Evolutionary conservation across 2,329 filamentous ascomycete genomes (phyloP).

Genomic region (Rutstroemia sp.): DNA sequence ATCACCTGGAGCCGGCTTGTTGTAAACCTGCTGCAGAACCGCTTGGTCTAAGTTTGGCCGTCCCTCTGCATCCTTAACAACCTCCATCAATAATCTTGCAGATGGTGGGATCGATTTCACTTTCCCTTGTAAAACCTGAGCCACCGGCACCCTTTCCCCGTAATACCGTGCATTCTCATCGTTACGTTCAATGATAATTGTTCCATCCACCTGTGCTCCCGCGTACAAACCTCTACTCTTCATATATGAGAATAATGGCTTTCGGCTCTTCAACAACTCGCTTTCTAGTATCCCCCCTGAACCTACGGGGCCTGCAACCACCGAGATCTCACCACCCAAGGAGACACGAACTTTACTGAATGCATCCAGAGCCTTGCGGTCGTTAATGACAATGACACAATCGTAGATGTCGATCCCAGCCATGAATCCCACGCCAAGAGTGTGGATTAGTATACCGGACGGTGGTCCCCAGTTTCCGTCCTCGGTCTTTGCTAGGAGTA

Average conservation of each 20-base stretch:
- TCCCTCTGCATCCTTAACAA: slow-evolving; percentile 80
- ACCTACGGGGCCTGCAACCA: slow-evolving; percentile 70
- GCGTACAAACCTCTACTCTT: slow-evolving; percentile 84
- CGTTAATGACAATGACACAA: slow-evolving; percentile 89
- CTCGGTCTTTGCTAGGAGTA: slow-evolving; percentile 69
- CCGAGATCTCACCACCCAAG: slow-evolving; percentile 72
- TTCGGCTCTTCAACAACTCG: slow-evolving; percentile 42
- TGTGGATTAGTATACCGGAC: slow-evolving; percentile 85
- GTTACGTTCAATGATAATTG: slow-evolving; percentile 70
- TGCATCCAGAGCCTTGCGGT: slow-evolving; percentile 71
- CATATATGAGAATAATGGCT: slow-evolving; percentile 75
- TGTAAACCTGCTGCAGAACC: slow-evolving; percentile 29
- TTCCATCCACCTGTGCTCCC: slow-evolving; percentile 78
- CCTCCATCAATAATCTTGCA: slow-evolving; percentile 47
- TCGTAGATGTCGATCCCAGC: slow-evolving; percentile 94
- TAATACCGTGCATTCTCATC: slow-evolving; percentile 85
- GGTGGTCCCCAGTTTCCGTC: slow-evolving; percentile 90
- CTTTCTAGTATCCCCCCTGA: slow-evolving; percentile 47
- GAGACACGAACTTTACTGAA: slow-evolving; percentile 76
- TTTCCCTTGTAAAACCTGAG: slow-evolving; percentile 43
- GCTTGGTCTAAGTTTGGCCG: slow-evolving; percentile 56
- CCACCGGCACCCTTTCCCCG: slow-evolving; percentile 51
- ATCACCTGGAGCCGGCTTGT: slow-evolving; percentile 9
- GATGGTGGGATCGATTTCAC: slow-evolving; percentile 13
- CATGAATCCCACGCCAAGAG: slow-evolving; percentile 79